Evolutionary conservation across 495 filamentous ascomycete genomes (phyloP), one percentile per base, ranked within the genome.

Genomic region (Aspergillus egyptiacus): DNA sequence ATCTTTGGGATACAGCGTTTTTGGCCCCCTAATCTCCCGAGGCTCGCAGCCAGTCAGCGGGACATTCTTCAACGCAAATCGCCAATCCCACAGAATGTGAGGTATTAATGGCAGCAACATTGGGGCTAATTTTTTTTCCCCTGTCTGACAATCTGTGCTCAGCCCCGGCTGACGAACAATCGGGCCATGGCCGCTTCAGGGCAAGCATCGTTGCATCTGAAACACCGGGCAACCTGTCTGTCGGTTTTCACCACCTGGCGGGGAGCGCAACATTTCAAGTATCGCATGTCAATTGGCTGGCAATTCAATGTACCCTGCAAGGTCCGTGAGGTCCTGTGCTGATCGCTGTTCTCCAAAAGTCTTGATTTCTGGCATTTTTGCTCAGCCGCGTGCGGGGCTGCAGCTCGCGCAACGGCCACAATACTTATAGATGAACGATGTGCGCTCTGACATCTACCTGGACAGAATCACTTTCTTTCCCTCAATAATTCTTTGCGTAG

Each of bases 1-100:
- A 31, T 24, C 20, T n/a, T 15, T 20, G 17, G 6, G 22, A 22
- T 4, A 6, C 22, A n/a, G 31, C 8, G 19, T 42, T 50, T 50
- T 37, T 32, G 39, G 39, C 48, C 45, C 34, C 24, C 20, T 39
- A 19, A 38, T 30, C 35, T 13, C n/a, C 40, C 45, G 45, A 37
- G 40, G 34, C 39, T 18, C 6, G 11, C 40, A 49, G 40, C 52
- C 37, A 24, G 53, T 55, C 41, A 55, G 53, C 53, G 32, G 13
- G 38, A 32, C 1, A 38, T 19, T 33, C 32, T 33, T 46, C 8
- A 36, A 33, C 46, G 30, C 36, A 15, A 20, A 37, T 18, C n/a
- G 31, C 39, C 31, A 23, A 37, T 34, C n/a, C 32, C 20, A 34
- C 31, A 7, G 28, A 40, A 24, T 10, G 35, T 34, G 19, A 18